Conservation (phyloP, 805 yeast genomes). For the Ogataea pignaliae region DNA sequence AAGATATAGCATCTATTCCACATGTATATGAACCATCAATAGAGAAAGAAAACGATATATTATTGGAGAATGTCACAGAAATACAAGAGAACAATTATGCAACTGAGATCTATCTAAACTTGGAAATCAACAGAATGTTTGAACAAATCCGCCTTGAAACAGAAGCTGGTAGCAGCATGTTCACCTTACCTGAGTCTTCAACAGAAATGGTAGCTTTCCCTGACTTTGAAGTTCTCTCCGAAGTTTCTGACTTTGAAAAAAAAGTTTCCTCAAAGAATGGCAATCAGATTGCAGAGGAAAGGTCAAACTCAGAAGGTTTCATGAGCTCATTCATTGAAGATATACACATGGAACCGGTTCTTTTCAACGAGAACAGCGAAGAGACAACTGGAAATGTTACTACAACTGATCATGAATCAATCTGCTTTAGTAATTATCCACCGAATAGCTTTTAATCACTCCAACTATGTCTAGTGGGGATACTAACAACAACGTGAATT, state of each 20-base stretch:
- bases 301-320: slow-evolving; percentile 1
- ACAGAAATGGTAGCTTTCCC: slow-evolving; percentile 7
- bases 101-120: slow-evolving; percentile 17
- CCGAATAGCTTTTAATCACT: too few species aligned
- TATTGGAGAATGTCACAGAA: too few species aligned
- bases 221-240: slow-evolving; percentile 12
- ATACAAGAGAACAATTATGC: slow-evolving; percentile 7
- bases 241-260: neutral
- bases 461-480: too few species aligned
- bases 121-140: slow-evolving; percentile 15
- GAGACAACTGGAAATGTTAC: neutral
- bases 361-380: neutral
- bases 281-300: too few species aligned
- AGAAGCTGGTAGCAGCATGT: slow-evolving; percentile 11
- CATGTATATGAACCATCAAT: too few species aligned
- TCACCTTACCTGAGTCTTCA: neutral
- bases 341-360: neutral
- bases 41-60: too few species aligned
- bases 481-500: too few species aligned
- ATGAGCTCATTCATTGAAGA: slow-evolving; percentile 19
- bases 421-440: neutral
- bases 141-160: slow-evolving; percentile 6
- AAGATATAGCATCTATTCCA: too few species aligned
- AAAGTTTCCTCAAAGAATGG: too few species aligned
- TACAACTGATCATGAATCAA: neutral